phyloP scores from a whole-genome alignment of 768 basidiomycete species.

The Leccinum variicolor region DNA sequence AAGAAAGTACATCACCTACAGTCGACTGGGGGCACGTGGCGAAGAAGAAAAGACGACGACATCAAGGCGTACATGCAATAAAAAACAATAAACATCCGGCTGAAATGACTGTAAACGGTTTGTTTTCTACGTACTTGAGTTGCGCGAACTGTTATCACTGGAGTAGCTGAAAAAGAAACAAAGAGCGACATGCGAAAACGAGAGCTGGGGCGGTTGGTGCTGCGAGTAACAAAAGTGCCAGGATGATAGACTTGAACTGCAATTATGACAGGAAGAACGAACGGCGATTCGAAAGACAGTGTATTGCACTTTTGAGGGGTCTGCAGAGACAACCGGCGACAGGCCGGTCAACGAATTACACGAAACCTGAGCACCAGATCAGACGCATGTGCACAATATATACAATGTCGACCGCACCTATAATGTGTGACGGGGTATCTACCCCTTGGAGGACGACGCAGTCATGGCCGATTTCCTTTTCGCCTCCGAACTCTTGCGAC shows the following conservation, averaged over 20 bases:
- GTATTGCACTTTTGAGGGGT: conserved; percentile 1
- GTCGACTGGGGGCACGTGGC: not conserved
- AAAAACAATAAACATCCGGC: conserved; percentile 15
- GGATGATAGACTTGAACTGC: conserved; percentile 3
- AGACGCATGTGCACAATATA: not conserved
- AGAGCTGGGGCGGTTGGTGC: conserved; percentile 3
- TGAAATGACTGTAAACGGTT: conserved; percentile 9
- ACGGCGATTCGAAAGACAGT: not conserved
- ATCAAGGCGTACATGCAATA: conserved; percentile 16
- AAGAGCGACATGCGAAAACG: conserved; percentile 5
- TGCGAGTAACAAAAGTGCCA: conserved; percentile 5
- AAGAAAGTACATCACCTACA: conserved; percentile 9
- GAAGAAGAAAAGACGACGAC: not conserved
- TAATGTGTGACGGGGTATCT: not conserved
- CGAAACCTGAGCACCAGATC: conserved; percentile 2
- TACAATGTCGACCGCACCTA: not conserved
- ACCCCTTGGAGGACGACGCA: conserved; percentile 27
- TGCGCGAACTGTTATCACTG: not conserved
- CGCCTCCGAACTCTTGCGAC: conserved; percentile 27
- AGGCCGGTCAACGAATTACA: not conserved
- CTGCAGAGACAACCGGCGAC: not conserved
- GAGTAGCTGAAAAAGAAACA: not conserved
- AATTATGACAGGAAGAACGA: not conserved
- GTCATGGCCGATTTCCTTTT: conserved; percentile 25
- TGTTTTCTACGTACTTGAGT: conserved; percentile 9